phyloP scores from a whole-genome alignment of 139 green algal species.

The Picochlorum sp. region DNA sequence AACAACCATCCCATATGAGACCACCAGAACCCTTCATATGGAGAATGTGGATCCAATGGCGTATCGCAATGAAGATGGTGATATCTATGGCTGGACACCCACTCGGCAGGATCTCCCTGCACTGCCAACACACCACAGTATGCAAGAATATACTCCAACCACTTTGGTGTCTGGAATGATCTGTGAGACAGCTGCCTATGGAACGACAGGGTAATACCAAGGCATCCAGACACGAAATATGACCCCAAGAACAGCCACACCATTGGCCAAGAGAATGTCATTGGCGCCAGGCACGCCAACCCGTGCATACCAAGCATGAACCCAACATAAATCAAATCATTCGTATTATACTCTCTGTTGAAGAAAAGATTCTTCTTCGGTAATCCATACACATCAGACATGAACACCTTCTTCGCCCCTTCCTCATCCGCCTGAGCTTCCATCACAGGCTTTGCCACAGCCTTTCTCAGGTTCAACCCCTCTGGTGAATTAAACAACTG shows the following conservation, averaged over 20 bases:
- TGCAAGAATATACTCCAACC: conserved; percentile 95
- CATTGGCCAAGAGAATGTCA: conserved; percentile 75
- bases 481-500: conserved; percentile 43
- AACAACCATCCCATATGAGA: conserved; percentile 95
- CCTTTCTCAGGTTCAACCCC: conserved; percentile 43
- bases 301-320: conserved; percentile 77
- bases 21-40: conserved; percentile 98
- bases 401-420: conserved; percentile 28
- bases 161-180: conserved; percentile 89
- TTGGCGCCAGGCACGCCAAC: conserved; percentile 57
- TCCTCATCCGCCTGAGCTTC: conserved; percentile 38
- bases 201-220: conserved; percentile 95
- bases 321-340: conserved; percentile 61
- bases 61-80: conserved; percentile 97
- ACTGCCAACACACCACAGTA: conserved; percentile 95
- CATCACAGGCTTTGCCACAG: conserved; percentile 67
- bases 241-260: conserved; percentile 22
- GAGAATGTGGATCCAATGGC: conserved; percentile 92
- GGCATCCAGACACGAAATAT: conserved; percentile 91
- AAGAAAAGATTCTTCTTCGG: conserved; percentile 39
- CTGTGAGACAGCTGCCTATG: conserved; percentile 91
- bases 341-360: conserved; percentile 53
- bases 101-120: conserved; percentile 89
- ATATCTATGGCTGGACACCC: conserved; percentile 80
- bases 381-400: conserved; percentile 56